Conservation (phyloP, 177 flowering plant species). For the Telopea speciosissima region DNA sequence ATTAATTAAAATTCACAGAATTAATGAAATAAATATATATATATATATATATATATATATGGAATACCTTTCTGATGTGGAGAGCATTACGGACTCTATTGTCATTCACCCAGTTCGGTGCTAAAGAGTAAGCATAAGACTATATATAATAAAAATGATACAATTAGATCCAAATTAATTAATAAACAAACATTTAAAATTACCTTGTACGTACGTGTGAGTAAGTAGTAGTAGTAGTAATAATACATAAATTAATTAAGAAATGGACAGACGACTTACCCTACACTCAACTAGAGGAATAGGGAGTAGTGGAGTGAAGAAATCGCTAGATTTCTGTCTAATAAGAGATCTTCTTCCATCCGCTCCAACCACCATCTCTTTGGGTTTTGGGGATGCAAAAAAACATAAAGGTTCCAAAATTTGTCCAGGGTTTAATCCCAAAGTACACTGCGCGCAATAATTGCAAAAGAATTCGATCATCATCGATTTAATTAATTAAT, state of each 20-base stretch:
- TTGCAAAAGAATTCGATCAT: too few species aligned
- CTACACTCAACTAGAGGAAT: constrained; percentile 6
- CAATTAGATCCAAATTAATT: too few species aligned
- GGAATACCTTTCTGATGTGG: constrained; percentile 16
- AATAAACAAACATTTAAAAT: too few species aligned
- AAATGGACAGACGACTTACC: not conserved
- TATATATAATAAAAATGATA: not conserved
- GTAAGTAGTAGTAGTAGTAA: too few species aligned
- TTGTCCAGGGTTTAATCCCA: constrained; percentile 16
- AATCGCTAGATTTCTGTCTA: not conserved
- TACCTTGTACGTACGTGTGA: too few species aligned
- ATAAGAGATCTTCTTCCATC: constrained; percentile 17
- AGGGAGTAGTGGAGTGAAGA: not conserved
- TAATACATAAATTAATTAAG: too few species aligned
- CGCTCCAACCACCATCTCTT: not conserved
- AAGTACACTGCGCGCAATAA: constrained; percentile 22
- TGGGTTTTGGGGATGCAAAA: constrained; percentile 18
- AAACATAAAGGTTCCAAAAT: constrained; percentile 26
- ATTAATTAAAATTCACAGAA: too few species aligned
- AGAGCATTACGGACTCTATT: constrained; percentile 24
- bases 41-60: too few species aligned
- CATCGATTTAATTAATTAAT: not conserved
- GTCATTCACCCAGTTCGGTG: constrained; percentile 28
- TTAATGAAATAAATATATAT: too few species aligned
- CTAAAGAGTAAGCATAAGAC: constrained; percentile 15